Percentiles rank a stretch among this genome's conserved stretches.
These are phyloP conservation scores for Gentiana straminea DNA, from an alignment of 257 asterid species.

Conservation along the genomic window DNA sequence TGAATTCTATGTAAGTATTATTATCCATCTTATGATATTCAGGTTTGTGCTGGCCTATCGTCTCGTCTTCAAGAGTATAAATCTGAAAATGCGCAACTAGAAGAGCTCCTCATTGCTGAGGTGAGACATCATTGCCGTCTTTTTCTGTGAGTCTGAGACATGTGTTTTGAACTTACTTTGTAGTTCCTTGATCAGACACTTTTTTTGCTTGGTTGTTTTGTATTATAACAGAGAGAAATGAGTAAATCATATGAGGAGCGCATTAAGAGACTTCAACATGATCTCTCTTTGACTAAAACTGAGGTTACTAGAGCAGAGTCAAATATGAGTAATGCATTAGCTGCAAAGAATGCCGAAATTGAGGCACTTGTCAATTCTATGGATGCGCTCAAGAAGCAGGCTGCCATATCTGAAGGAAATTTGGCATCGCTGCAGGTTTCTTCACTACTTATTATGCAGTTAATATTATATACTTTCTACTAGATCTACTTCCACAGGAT, in stretches of 20 bases:
- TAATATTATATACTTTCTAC: not conserved
- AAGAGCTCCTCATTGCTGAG: conserved; percentile 94
- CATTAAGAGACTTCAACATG: conserved; percentile 82
- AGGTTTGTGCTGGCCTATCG: conserved; percentile 99
- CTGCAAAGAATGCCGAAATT: conserved; percentile 96
- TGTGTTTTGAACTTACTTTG: conserved; percentile 3
- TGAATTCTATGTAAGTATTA: no score
- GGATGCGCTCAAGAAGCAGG: conserved; percentile 84
- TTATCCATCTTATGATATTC: conserved; percentile 6
- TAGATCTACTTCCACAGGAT: not conserved
- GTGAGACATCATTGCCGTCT: conserved; percentile 27
- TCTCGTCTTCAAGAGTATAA: conserved; percentile 96
- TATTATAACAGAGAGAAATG: conserved; percentile 74
- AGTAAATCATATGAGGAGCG: conserved; percentile 73
- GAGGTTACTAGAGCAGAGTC: conserved; percentile 78
- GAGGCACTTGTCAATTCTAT: conserved; percentile 69
- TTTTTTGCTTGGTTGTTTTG: conserved; percentile 16
- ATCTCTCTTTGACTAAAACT: conserved; percentile 58
- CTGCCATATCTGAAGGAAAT: conserved; percentile 86
- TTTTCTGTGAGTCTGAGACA: conserved; percentile 11
- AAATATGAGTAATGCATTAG: conserved; percentile 75
- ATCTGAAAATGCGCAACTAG: conserved; percentile 96
- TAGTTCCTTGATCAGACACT: conserved; percentile 10
- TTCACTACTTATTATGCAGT: conserved; percentile 1
- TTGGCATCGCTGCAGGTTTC: conserved; percentile 82